A percentile compares a stretch with the other conserved stretches of the same genome.
Conservation (phyloP, 352 stramenopile species). For the Aphanomyces euteiches region DNA sequence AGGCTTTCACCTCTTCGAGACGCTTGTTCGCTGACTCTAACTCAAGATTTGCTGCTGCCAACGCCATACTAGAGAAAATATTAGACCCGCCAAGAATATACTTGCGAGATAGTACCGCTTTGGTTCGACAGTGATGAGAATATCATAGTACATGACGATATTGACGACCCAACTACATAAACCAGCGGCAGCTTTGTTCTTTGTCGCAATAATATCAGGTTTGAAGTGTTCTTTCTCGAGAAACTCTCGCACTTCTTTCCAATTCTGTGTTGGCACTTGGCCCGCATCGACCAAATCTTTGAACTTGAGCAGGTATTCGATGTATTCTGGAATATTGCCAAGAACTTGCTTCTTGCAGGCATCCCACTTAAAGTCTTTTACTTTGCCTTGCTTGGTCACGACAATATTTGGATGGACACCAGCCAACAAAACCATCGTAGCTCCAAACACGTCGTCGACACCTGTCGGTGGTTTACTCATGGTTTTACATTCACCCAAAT, state of each 20-base stretch:
- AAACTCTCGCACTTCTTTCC: constrained; percentile 92
- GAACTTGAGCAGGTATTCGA: constrained; percentile 91
- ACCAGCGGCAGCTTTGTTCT: constrained; percentile 92
- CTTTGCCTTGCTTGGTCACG: constrained; percentile 92
- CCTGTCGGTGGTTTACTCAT: constrained; percentile 93
- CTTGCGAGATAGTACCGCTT: constrained; percentile 61
- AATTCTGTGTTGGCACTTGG: constrained; percentile 89
- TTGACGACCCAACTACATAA: constrained; percentile 95
- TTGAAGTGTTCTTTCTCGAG: constrained; percentile 94
- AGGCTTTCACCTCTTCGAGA: constrained; percentile 79
- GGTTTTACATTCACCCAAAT: constrained; percentile 94
- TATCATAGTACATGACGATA: constrained; percentile 97
- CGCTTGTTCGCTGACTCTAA: constrained; percentile 88
- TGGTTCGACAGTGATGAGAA: constrained; percentile 90
- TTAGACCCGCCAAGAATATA: neutral
- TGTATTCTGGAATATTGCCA: constrained; percentile 94
- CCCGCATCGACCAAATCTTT: constrained; percentile 93
- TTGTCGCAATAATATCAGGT: constrained; percentile 91
- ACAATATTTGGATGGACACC: constrained; percentile 92
- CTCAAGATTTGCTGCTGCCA: constrained; percentile 88
- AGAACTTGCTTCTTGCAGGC: constrained; percentile 93
- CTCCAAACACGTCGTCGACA: constrained; percentile 93
- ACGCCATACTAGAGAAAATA: constrained; percentile 41
- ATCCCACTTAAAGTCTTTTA: constrained; percentile 95
- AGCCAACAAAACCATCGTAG: constrained; percentile 91